Evolutionary conservation across 192 early-diverging fungal genomes (phyloP).

Genomic region (Podila verticillata): DNA sequence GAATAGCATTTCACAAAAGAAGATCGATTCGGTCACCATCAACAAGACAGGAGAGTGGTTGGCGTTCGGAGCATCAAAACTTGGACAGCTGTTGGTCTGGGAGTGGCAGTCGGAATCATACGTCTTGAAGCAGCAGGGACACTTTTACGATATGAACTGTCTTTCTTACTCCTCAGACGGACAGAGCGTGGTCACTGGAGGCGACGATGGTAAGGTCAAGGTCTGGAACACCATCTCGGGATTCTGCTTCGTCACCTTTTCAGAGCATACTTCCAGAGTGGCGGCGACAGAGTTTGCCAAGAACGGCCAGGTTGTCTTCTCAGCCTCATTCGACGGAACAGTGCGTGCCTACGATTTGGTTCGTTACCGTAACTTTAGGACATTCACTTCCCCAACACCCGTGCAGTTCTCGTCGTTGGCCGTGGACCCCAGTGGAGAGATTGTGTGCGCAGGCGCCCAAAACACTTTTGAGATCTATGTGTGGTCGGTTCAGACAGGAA

Average conservation of each 20-base stretch:
- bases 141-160: slow-evolving; percentile 93
- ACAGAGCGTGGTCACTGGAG: slow-evolving; percentile 94
- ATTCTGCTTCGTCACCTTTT: slow-evolving; percentile 98
- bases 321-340: slow-evolving; percentile 96
- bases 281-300: slow-evolving; percentile 89
- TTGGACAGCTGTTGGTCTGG: slow-evolving; percentile 98
- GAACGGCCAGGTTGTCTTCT: slow-evolving; percentile 93
- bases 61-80: slow-evolving; percentile 89
- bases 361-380: slow-evolving; percentile 98
- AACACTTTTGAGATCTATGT: slow-evolving; percentile 98
- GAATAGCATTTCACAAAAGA: slow-evolving; percentile 89
- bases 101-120: slow-evolving; percentile 99
- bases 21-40: slow-evolving; percentile 89
- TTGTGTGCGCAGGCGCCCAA: slow-evolving; percentile 93
- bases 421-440: slow-evolving; percentile 96
- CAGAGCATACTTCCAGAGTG: slow-evolving; percentile 88
- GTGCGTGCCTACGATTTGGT: slow-evolving; percentile 98
- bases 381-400: slow-evolving; percentile 94
- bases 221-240: slow-evolving; percentile 97
- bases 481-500: slow-evolving; percentile 99
- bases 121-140: slow-evolving; percentile 99
- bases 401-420: slow-evolving; percentile 94
- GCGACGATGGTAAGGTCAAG: slow-evolving; percentile 97
- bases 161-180: slow-evolving; percentile 92
- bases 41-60: slow-evolving; percentile 97